phyloP scores from a whole-genome alignment of 2,329 filamentous ascomycete genomes.

The Microdochium bolleyi region DNA sequence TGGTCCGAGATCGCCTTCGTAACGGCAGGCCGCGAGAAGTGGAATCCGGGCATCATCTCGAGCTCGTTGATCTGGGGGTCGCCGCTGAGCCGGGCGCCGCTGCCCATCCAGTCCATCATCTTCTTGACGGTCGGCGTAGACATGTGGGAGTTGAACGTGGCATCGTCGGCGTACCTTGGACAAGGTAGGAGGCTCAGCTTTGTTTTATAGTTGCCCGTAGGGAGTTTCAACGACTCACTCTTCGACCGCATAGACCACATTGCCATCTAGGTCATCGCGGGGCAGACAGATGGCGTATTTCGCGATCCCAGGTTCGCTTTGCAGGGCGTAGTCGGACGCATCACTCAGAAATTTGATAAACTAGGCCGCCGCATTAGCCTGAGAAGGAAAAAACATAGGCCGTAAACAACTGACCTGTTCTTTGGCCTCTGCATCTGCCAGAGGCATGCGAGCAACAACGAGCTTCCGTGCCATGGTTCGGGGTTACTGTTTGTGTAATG shows the following conservation, averaged over 20 bases:
- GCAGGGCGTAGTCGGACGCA: slow-evolving; percentile 5
- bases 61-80: slow-evolving; percentile 8
- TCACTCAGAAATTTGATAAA: slow-evolving; percentile 7
- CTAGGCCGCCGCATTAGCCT: neutral
- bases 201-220: neutral
- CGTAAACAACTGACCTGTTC: slow-evolving; percentile 6
- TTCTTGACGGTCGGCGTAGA: slow-evolving; percentile 7
- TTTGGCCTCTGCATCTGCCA: neutral
- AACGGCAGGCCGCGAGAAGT: slow-evolving; percentile 8
- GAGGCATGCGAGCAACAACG: slow-evolving; percentile 3
- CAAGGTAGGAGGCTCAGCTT: neutral
- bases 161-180: slow-evolving; percentile 15
- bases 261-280: slow-evolving; percentile 12
- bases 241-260: slow-evolving; percentile 15
- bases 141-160: slow-evolving; percentile 16
- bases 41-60: slow-evolving; percentile 11
- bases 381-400: no score
- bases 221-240: slow-evolving; percentile 10
- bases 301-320: slow-evolving; percentile 11
- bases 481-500: neutral
- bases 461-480: neutral
- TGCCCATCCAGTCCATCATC: slow-evolving; percentile 12
- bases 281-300: slow-evolving; percentile 17
- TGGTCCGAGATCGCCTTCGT: no score
- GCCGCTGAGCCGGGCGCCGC: slow-evolving; percentile 5